phyloP scores from a whole-genome alignment of 108 stramenopile species.

The Fragilaria radians region DNA sequence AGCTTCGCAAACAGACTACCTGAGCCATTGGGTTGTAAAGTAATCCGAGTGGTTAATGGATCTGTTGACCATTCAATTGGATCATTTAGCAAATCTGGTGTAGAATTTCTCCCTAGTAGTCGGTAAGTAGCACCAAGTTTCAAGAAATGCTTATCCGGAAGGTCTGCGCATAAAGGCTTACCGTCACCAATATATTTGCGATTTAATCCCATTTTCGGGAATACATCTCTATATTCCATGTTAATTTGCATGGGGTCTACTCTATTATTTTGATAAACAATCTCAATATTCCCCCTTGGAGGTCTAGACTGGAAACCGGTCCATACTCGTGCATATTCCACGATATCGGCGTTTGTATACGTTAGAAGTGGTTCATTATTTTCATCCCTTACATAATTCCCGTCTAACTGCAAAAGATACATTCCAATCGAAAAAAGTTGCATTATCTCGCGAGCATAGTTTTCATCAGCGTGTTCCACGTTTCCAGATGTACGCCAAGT shows the following conservation, averaged over 20 bases:
- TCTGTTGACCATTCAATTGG: constrained; percentile 18
- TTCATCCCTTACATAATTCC: constrained; percentile 22
- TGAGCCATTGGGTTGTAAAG: constrained; percentile 27
- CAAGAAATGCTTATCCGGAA: constrained; percentile 45
- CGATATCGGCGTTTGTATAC: constrained; percentile 43
- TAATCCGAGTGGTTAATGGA: constrained; percentile 11
- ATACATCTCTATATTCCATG: not conserved
- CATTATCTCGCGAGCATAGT: constrained; percentile 55
- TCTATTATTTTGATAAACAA: constrained; percentile 8
- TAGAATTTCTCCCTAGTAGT: constrained; percentile 23
- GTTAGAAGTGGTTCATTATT: constrained; percentile 19
- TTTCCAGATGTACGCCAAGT: constrained; percentile 13
- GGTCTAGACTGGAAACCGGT: constrained; percentile 32
- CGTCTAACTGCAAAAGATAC: constrained; percentile 33
- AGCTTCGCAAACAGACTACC: constrained; percentile 11
- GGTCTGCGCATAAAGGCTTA: constrained; percentile 51
- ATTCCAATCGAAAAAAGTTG: constrained; percentile 50
- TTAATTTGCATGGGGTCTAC: constrained; percentile 61
- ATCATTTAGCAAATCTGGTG: no score
- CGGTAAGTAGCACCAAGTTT: constrained; percentile 44
- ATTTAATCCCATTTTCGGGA: constrained; percentile 18
- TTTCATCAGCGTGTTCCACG: constrained; percentile 41
- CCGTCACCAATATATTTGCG: constrained; percentile 59
- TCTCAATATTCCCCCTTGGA: constrained; percentile 29
- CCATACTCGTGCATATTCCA: constrained; percentile 37